Evolutionary conservation across 306 rosid genomes (phyloP).

Genomic region (Ammopiptanthus mongolicus): DNA sequence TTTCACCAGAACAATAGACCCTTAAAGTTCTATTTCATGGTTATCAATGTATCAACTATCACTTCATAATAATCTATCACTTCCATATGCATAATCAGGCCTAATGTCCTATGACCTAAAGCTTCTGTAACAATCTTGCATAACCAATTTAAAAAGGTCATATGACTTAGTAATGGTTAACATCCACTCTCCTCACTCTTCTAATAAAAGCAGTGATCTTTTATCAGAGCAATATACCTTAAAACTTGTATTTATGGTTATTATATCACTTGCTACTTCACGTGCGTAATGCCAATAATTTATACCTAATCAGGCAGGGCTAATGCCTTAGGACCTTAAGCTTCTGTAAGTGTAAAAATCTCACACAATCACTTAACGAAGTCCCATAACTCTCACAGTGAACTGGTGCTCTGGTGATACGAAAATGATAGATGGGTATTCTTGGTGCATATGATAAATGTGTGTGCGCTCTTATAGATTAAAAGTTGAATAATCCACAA

Average conservation of each 20-base stretch:
- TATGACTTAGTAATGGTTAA: background rate
- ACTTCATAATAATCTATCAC: background rate
- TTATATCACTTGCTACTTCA: background rate
- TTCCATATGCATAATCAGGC: background rate
- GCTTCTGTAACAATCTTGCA: background rate
- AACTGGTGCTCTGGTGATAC: background rate
- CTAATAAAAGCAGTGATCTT: background rate
- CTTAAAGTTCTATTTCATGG: background rate
- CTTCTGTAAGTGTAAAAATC: background rate
- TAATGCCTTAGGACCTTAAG: background rate
- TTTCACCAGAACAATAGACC: background rate
- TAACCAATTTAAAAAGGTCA: background rate
- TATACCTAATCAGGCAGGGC: background rate
- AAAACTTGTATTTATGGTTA: background rate
- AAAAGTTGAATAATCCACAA: background rate
- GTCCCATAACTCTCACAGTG: background rate
- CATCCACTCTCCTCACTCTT: background rate
- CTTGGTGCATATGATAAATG: background rate
- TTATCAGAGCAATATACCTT: background rate
- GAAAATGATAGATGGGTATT: background rate
- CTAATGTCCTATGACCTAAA: background rate
- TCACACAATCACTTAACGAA: background rate
- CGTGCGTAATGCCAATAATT: background rate
- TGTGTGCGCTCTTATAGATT: background rate
- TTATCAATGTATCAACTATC: background rate